Evolutionary conservation across 208 protist species (phyloP).

Genomic region (Leishmania major): DNA sequence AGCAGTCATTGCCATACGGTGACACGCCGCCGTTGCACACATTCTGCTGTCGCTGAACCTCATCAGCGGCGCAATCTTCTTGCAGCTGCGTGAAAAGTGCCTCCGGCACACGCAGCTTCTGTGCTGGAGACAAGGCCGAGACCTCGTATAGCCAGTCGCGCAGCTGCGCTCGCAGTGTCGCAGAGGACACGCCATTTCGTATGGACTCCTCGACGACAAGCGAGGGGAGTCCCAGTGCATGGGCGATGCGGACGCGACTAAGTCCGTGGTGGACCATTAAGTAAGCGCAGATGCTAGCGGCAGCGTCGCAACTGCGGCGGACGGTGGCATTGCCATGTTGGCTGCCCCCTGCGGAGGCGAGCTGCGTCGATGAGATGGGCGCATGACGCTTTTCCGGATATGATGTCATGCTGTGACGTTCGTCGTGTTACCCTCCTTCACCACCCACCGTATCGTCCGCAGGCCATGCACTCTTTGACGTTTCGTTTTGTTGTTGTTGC

Average conservation of each 20-base stretch:
- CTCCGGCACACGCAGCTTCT: constrained; percentile 36
- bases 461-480: neutral
- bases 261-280: constrained; percentile 56
- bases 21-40: constrained; percentile 6
- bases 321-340: neutral
- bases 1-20: constrained; percentile 28
- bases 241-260: constrained; percentile 43
- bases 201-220: constrained; percentile 83
- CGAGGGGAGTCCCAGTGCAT: constrained; percentile 57
- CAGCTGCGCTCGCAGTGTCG: constrained; percentile 62
- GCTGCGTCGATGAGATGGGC: constrained; percentile 28
- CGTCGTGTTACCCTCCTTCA: neutral
- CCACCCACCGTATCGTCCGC: neutral
- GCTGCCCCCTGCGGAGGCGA: neutral
- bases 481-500: neutral
- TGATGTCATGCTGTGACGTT: neutral
- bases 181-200: constrained; percentile 65
- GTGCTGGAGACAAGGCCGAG: constrained; percentile 1
- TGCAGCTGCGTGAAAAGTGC: constrained; percentile 40
- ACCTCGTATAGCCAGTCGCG: constrained; percentile 62
- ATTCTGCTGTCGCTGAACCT: constrained; percentile 13
- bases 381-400: neutral
- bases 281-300: constrained; percentile 64
- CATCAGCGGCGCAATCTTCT: constrained; percentile 43
- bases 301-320: constrained; percentile 39